A percentile compares a stretch with the other conserved stretches of the same genome.
Conservation (phyloP, 495 filamentous ascomycete genomes). For the Penicillium angulare region DNA sequence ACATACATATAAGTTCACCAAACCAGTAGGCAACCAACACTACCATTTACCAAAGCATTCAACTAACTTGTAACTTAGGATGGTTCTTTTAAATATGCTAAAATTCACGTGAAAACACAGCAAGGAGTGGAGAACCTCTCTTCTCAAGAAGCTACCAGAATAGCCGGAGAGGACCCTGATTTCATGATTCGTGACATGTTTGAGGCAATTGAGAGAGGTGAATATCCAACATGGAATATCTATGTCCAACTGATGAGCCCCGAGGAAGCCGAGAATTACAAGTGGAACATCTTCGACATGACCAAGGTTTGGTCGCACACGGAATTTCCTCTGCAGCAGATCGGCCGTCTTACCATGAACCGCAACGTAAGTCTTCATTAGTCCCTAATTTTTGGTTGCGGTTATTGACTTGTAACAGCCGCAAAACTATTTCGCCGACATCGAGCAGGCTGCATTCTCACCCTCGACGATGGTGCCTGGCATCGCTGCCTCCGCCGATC, state of each 20-base stretch:
- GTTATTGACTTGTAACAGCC: neutral
- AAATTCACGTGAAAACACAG: slow-evolving; percentile 65
- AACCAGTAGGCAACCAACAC: slow-evolving; percentile 36
- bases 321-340: slow-evolving; percentile 36
- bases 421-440: slow-evolving; percentile 46
- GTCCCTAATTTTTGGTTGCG: neutral
- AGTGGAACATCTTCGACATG: slow-evolving; percentile 43
- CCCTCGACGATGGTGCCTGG: slow-evolving; percentile 52
- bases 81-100: slow-evolving; percentile 60
- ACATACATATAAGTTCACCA: slow-evolving; percentile 68
- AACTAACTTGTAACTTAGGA: slow-evolving; percentile 34
- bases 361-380: slow-evolving; percentile 24
- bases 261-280: slow-evolving; percentile 26
- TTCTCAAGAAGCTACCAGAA: slow-evolving; percentile 53
- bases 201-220: slow-evolving; percentile 32
- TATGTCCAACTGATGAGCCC: slow-evolving; percentile 50
- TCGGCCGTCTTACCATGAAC: slow-evolving; percentile 36
- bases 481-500: slow-evolving; percentile 43
- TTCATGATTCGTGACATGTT: slow-evolving; percentile 35
- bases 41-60: slow-evolving; percentile 12
- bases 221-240: slow-evolving; percentile 45
- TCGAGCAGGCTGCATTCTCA: slow-evolving; percentile 51
- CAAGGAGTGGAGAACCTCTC: slow-evolving; percentile 59
- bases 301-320: slow-evolving; percentile 40
- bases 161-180: slow-evolving; percentile 51